phyloP scores from a whole-genome alignment of 2,329 filamentous ascomycete genomes.

The Aaosphaeria pasadenensis region DNA sequence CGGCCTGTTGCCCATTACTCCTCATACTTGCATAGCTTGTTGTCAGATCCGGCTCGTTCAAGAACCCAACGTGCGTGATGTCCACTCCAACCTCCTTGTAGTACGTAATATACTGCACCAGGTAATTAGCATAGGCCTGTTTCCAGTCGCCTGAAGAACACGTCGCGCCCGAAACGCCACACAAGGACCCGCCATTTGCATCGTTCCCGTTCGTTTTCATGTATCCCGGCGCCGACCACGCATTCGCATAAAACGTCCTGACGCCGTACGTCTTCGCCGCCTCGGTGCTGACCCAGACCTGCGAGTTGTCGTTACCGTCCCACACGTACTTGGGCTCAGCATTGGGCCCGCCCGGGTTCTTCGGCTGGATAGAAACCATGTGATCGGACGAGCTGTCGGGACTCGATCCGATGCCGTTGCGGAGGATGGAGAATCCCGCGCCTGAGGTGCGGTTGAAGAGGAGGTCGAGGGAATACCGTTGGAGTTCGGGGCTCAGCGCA shows the following conservation, averaged over 20 bases:
- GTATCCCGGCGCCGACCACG: slow-evolving; percentile 51
- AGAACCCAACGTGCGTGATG: slow-evolving; percentile 42
- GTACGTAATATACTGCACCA: slow-evolving; percentile 47
- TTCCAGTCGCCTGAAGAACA: slow-evolving; percentile 48
- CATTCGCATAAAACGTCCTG: slow-evolving; percentile 48
- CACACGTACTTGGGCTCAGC: slow-evolving; percentile 24
- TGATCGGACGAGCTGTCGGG: slow-evolving; percentile 42
- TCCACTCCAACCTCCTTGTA: slow-evolving; percentile 42
- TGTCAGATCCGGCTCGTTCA: slow-evolving; percentile 46
- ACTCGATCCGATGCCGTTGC: slow-evolving; percentile 47
- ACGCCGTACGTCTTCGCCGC: slow-evolving; percentile 43
- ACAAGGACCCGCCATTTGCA: slow-evolving; percentile 45
- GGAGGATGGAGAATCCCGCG: slow-evolving; percentile 45
- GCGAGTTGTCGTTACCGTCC: slow-evolving; percentile 38
- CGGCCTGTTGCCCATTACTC: slow-evolving; percentile 46
- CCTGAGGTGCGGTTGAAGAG: slow-evolving; percentile 47
- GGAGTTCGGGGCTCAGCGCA: slow-evolving; percentile 37
- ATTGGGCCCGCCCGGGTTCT: slow-evolving; percentile 20
- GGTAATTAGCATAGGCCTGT: slow-evolving; percentile 48
- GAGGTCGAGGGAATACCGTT: slow-evolving; percentile 42
- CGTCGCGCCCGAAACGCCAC: slow-evolving; percentile 42
- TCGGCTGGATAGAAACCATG: slow-evolving; percentile 28
- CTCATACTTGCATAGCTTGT: slow-evolving; percentile 41
- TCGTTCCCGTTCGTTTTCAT: slow-evolving; percentile 52
- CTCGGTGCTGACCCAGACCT: slow-evolving; percentile 53